Evolutionary conservation across 2,329 filamentous ascomycete genomes (phyloP).

Genomic region (Hypocrella siamensis): DNA sequence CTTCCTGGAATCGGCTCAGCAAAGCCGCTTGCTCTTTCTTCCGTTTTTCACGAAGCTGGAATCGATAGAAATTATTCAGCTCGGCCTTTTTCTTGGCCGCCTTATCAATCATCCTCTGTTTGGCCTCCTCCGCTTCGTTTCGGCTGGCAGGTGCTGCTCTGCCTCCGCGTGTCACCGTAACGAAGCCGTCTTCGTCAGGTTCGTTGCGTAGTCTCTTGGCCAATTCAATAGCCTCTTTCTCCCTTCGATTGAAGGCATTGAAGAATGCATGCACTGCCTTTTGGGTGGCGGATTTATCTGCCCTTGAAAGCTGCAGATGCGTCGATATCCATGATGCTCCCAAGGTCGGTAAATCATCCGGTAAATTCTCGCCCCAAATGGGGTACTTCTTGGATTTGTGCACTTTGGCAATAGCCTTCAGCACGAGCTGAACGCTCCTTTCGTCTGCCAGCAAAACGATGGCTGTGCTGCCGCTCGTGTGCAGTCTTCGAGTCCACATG

Average conservation of each 20-base stretch:
- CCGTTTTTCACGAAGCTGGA: conserved; percentile 64
- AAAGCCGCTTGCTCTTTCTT: conserved; percentile 58
- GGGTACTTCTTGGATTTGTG: conserved; percentile 44
- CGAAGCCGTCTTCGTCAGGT: conserved; percentile 88
- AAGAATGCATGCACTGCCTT: conserved; percentile 73
- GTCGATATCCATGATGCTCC: conserved; percentile 42
- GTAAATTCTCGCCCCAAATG: conserved; percentile 50
- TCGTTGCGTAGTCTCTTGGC: conserved; percentile 55
- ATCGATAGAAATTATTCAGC: conserved; percentile 65
- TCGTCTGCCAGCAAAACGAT: conserved; percentile 74
- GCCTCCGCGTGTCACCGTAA: conserved; percentile 75
- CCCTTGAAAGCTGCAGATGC: conserved; percentile 59
- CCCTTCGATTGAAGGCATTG: conserved; percentile 59
- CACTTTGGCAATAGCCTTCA: conserved; percentile 57
- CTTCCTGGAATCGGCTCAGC: conserved; percentile 58
- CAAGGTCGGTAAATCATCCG: conserved; percentile 38
- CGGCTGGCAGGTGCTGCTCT: conserved; percentile 57
- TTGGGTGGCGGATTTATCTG: conserved; percentile 51
- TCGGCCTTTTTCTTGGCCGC: conserved; percentile 46
- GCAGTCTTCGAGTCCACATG: conserved; percentile 57
- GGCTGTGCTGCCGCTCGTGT: conserved; percentile 61
- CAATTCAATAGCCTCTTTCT: conserved; percentile 44
- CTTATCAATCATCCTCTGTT: conserved; percentile 45
- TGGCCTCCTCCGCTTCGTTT: conserved; percentile 50
- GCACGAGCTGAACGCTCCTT: conserved; percentile 56